Evolutionary conservation across 139 green algal genomes (phyloP).

Genomic region (Pycnococcus provasolii): DNA sequence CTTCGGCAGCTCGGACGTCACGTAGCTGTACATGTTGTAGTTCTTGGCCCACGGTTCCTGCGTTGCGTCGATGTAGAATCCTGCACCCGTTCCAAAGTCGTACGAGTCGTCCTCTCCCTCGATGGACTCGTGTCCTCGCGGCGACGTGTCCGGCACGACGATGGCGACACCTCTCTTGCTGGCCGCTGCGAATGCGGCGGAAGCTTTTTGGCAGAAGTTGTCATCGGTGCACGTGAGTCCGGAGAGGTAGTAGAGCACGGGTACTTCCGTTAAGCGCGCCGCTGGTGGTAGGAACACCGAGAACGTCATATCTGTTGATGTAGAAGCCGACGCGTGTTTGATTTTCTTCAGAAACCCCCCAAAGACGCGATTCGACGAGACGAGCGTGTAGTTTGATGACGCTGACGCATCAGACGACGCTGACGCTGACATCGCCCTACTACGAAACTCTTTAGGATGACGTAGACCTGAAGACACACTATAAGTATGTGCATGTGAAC

Average conservation of each 20-base stretch:
- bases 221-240: slow-evolving; percentile 91
- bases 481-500: too few species aligned
- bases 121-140: slow-evolving; percentile 60
- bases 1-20: slow-evolving; percentile 54
- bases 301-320: slow-evolving; percentile 13
- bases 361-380: slow-evolving; percentile 1
- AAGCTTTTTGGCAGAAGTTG: slow-evolving; percentile 77
- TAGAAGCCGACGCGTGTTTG: slow-evolving; percentile 2
- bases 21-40: slow-evolving; percentile 86
- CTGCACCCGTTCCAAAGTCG: slow-evolving; percentile 42
- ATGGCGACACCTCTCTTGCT: slow-evolving; percentile 24
- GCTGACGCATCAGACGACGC: too few species aligned
- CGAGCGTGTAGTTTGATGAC: not conserved
- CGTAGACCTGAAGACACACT: too few species aligned
- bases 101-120: slow-evolving; percentile 62
- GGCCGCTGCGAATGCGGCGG: slow-evolving; percentile 21
- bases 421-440: too few species aligned
- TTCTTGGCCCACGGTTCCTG: slow-evolving; percentile 55
- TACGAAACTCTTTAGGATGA: too few species aligned
- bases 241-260: slow-evolving; percentile 74
- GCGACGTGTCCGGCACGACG: slow-evolving; percentile 80
- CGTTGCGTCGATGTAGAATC: slow-evolving; percentile 65
- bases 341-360: slow-evolving; percentile 1
- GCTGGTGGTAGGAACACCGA: slow-evolving; percentile 45
- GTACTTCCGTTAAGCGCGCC: slow-evolving; percentile 26